These are phyloP conservation scores for Draba incana DNA, from an alignment of 345 rosid species.

Conservation along the genomic window DNA sequence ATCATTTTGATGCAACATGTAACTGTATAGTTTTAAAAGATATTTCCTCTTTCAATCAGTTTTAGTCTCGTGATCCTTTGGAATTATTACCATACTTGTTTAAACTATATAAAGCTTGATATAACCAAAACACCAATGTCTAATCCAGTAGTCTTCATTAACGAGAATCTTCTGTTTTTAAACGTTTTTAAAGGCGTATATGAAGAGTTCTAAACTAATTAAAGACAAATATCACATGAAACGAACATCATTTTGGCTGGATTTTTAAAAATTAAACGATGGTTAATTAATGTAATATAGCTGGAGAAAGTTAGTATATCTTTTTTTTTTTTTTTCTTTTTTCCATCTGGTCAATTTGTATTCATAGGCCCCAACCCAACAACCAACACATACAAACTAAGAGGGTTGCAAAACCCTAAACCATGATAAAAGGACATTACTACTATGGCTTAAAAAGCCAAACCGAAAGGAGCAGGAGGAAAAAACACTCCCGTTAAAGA, in stretches of 20 bases:
- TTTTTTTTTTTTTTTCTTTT: too few relatives aligned
- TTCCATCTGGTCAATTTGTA: too few relatives aligned
- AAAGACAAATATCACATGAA: neutral
- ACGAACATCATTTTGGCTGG: neutral
- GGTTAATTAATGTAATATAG: neutral
- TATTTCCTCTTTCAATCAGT: constrained; percentile 15
- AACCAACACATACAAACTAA: too few relatives aligned
- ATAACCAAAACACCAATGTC: neutral
- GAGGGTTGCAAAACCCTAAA: too few relatives aligned
- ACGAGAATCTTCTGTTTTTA: neutral
- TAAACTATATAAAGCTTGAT: constrained; percentile 1
- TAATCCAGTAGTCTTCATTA: neutral
- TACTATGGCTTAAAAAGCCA: too few relatives aligned
- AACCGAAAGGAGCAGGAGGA: too few relatives aligned
- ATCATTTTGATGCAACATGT: constrained; percentile 36
- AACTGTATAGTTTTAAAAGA: constrained; percentile 17
- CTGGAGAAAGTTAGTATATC: neutral
- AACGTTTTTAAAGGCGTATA: neutral
- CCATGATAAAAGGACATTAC: too few relatives aligned
- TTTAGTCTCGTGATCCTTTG: constrained; percentile 26
- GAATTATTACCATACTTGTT: constrained; percentile 9
- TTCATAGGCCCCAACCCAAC: too few relatives aligned
- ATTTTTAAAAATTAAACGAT: neutral
- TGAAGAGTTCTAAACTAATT: neutral
- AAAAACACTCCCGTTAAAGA: too few relatives aligned